A percentile compares a stretch with the other conserved stretches of the same genome.
Evolutionary conservation across 306 rosid species (phyloP).

Genomic region (Ormosia semicastrata): DNA sequence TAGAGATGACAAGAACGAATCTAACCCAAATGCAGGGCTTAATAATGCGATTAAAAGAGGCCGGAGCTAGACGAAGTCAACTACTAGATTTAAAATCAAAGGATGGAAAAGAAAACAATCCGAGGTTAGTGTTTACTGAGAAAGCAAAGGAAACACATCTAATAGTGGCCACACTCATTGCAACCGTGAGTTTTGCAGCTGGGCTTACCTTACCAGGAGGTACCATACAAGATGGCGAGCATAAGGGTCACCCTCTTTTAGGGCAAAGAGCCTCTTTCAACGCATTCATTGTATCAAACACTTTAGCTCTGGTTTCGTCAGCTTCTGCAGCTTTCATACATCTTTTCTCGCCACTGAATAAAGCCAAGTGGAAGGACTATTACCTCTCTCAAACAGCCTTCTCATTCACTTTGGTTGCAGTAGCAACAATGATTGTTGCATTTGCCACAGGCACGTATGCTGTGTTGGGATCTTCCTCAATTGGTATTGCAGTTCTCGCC

Average conservation of each 20-base stretch:
- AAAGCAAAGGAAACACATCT: background rate
- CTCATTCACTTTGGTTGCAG: background rate
- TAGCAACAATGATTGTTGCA: background rate
- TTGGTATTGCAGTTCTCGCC: background rate
- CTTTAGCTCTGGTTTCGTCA: background rate
- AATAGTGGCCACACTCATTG: slow-evolving; percentile 19
- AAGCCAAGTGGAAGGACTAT: background rate
- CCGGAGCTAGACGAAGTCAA: background rate
- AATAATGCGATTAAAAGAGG: background rate
- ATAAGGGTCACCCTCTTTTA: background rate
- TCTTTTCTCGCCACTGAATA: background rate
- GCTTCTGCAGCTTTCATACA: background rate
- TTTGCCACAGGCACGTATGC: background rate
- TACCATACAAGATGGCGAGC: background rate
- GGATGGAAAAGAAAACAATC: background rate
- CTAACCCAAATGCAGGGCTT: background rate
- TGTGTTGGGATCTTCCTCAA: background rate
- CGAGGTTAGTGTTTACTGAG: background rate
- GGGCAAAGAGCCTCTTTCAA: background rate
- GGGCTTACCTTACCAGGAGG: slow-evolving; percentile 19
- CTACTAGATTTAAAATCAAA: background rate
- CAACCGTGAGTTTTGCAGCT: slow-evolving; percentile 22
- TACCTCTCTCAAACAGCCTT: background rate
- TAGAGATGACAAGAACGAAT: too few relatives aligned
- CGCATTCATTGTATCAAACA: slow-evolving; percentile 1